Evolutionary conservation across 176 grass and related monocot genomes (phyloP).

Genomic region (barley (Hordeum vulgare)): DNA sequence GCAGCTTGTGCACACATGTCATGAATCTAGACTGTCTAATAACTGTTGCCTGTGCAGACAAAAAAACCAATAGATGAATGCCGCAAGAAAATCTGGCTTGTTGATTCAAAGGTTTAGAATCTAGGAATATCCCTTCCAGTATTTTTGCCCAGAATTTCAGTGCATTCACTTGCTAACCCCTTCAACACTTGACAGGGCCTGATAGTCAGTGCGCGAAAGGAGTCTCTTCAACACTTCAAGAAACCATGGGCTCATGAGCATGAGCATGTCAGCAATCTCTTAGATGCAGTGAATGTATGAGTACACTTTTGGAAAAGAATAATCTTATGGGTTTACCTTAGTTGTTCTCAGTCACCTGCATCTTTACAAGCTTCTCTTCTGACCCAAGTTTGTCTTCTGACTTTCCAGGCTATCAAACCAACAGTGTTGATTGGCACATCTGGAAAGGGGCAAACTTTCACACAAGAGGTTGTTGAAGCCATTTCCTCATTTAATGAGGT

Average conservation of each 20-base stretch:
- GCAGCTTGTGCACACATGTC: background rate
- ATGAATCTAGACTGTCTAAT: slow-evolving; percentile 1
- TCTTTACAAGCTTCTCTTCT: slow-evolving; percentile 10
- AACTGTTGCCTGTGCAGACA: slow-evolving; percentile 42
- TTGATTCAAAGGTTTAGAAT: slow-evolving; percentile 84
- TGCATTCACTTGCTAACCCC: slow-evolving; percentile 16
- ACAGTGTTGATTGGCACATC: slow-evolving; percentile 86
- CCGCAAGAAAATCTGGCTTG: slow-evolving; percentile 92
- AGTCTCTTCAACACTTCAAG: slow-evolving; percentile 97
- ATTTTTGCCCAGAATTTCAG: background rate
- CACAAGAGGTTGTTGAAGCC: slow-evolving; percentile 76
- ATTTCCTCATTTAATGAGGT: slow-evolving; percentile 88
- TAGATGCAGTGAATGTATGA: slow-evolving; percentile 74
- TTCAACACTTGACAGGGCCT: slow-evolving; percentile 81
- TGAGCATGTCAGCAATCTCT: slow-evolving; percentile 51
- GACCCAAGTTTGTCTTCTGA: background rate
- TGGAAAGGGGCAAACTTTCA: slow-evolving; percentile 97
- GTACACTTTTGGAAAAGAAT: background rate
- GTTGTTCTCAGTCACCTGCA: background rate
- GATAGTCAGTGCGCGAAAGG: slow-evolving; percentile 67
- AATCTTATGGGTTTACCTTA: background rate
- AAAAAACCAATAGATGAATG: slow-evolving; percentile 66
- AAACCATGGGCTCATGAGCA: slow-evolving; percentile 97
- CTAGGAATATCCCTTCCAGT: background rate
- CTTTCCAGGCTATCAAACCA: slow-evolving; percentile 73